These are phyloP conservation scores for Sclerotinia spermophila DNA, from an alignment of 2,329 filamentous ascomycete genomes.

Conservation along the genomic window DNA sequence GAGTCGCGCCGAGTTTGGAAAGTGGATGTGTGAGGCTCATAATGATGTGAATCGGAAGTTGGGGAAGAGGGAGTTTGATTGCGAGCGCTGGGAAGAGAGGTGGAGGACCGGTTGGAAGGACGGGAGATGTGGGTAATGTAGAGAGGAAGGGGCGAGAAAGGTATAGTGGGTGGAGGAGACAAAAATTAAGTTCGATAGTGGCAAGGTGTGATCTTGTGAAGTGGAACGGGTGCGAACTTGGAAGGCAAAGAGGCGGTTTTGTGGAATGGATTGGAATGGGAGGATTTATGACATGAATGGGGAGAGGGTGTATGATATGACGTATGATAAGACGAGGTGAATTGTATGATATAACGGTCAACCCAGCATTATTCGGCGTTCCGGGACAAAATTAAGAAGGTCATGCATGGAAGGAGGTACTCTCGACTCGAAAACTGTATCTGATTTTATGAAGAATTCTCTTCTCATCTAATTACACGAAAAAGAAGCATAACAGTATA, in stretches of 20 bases:
- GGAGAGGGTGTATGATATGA: not conserved
- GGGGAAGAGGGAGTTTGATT: constrained; percentile 90
- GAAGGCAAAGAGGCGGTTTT: no score
- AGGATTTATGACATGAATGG: not conserved
- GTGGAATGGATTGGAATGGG: not conserved
- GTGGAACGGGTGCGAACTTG: not conserved
- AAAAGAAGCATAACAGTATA: not conserved
- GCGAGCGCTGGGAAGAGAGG: constrained; percentile 83
- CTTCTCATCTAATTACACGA: not conserved
- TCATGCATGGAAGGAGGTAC: not conserved
- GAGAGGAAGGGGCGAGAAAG: not conserved
- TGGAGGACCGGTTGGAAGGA: constrained; percentile 89
- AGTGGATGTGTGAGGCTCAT: constrained; percentile 81
- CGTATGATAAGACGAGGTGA: not conserved
- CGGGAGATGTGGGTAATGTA: constrained; percentile 55
- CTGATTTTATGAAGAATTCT: not conserved
- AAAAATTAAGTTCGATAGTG: not conserved
- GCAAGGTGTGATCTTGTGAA: not conserved
- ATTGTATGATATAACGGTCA: not conserved
- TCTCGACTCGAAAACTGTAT: not conserved
- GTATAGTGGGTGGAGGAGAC: not conserved
- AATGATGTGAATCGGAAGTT: constrained; percentile 87
- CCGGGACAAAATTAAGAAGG: not conserved
- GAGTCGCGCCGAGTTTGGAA: constrained; percentile 67
- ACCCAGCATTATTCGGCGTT: not conserved